Evolutionary conservation across 257 asterid genomes (phyloP).

Genomic region (Solanum rostratum): DNA sequence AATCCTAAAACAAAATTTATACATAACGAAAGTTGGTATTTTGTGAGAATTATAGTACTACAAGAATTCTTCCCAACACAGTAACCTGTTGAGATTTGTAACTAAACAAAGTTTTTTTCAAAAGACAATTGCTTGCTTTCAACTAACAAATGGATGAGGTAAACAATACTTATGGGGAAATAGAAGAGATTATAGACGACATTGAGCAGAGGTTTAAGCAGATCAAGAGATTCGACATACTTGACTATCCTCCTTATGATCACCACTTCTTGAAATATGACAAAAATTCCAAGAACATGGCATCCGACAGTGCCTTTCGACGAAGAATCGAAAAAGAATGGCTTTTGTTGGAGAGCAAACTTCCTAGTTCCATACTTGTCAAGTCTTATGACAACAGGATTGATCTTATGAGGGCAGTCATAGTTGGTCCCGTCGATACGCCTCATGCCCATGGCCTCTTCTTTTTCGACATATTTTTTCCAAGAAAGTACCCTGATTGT

Average conservation of each 20-base stretch:
- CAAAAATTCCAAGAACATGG: no score
- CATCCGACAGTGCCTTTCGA: no score
- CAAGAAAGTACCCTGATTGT: slow-evolving; percentile 10
- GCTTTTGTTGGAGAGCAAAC: neutral
- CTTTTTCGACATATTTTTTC: slow-evolving; percentile 23
- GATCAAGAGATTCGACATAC: slow-evolving; percentile 9
- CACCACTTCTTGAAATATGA: slow-evolving; percentile 1
- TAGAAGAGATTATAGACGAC: slow-evolving; percentile 20
- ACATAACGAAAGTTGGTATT: neutral
- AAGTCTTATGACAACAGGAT: slow-evolving; percentile 6
- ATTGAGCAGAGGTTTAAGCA: slow-evolving; percentile 2
- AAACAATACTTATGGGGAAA: slow-evolving; percentile 10
- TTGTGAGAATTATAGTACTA: neutral
- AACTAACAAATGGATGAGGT: neutral
- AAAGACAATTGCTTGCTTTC: neutral
- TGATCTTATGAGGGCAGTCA: slow-evolving; percentile 27
- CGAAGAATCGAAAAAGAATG: no score
- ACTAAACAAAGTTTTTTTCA: neutral
- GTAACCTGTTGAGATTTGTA: no score
- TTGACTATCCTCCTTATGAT: neutral
- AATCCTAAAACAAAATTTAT: no score
- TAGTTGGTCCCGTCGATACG: slow-evolving; percentile 11
- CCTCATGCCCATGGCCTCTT: slow-evolving; percentile 22
- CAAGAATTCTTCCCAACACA: neutral
- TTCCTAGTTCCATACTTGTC: slow-evolving; percentile 12